These are phyloP conservation scores for Venturia asperata DNA, from an alignment of 2,329 filamentous ascomycete genomes.

Conservation along the genomic window DNA sequence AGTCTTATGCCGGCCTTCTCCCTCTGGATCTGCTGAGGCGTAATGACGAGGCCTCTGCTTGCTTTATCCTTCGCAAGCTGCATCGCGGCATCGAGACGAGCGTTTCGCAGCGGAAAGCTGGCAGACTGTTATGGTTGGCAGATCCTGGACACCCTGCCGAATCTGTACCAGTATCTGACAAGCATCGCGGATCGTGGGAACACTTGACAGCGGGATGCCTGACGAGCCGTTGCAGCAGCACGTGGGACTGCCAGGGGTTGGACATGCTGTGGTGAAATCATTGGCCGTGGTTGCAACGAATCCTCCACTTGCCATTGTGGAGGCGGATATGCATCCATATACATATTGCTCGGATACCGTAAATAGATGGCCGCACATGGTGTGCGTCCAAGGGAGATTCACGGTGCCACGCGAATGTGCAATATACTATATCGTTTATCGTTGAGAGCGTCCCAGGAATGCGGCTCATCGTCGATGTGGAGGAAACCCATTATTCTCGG, in stretches of 20 bases:
- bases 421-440: too few species aligned
- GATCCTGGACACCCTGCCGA: neutral
- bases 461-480: constrained; percentile 5
- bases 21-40: neutral
- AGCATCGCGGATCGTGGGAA: neutral
- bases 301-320: neutral
- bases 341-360: neutral
- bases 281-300: neutral
- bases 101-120: neutral
- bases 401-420: neutral
- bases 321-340: neutral
- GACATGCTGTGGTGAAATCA: too few species aligned
- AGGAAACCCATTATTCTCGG: neutral
- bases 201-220: neutral
- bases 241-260: constrained; percentile 4
- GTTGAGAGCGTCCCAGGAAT: neutral
- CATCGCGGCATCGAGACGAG: neutral
- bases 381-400: neutral
- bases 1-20: neutral
- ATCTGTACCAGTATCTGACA: neutral
- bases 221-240: neutral
- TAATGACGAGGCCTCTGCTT: neutral
- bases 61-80: neutral
- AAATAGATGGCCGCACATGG: neutral
- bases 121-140: neutral